phyloP scores from a whole-genome alignment of 148 eudicot species.

The Chenopodium berlandieri region DNA sequence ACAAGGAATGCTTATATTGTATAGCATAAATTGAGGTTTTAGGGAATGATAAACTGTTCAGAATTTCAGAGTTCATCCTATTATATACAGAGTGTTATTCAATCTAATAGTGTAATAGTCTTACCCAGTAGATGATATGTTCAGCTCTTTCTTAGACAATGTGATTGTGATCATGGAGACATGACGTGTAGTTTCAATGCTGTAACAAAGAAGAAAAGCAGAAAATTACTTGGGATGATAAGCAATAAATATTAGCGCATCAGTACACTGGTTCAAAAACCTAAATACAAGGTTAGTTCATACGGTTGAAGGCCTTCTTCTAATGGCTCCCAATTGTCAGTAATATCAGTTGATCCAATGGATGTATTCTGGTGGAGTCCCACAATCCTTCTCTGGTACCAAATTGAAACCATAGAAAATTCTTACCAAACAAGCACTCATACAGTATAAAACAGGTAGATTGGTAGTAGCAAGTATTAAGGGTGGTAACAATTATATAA shows the following conservation, averaged over 20 bases:
- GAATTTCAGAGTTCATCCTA: too few species aligned
- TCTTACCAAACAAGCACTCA: background rate
- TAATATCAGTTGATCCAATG: constrained; percentile 61
- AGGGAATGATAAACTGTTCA: too few species aligned
- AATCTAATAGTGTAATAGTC: background rate
- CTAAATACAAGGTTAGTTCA: constrained; percentile 14
- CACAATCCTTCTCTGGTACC: constrained; percentile 56
- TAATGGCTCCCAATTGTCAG: constrained; percentile 63
- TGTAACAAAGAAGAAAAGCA: constrained; percentile 22
- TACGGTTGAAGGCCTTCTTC: constrained; percentile 79
- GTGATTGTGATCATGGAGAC: constrained; percentile 68
- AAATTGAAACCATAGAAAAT: background rate
- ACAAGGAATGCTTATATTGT: too few species aligned
- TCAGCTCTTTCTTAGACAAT: constrained; percentile 58
- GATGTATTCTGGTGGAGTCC: constrained; percentile 58
- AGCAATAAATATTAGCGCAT: background rate
- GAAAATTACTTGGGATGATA: background rate
- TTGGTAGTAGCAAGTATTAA: background rate
- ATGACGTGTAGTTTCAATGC: constrained; percentile 73
- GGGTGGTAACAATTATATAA: background rate
- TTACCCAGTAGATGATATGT: constrained; percentile 60
- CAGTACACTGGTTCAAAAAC: background rate
- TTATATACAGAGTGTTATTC: too few species aligned
- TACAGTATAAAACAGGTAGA: background rate
- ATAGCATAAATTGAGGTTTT: too few species aligned